Evolutionary conservation across 257 asterid species (phyloP).

Genomic region (Perilla frutescens): DNA sequence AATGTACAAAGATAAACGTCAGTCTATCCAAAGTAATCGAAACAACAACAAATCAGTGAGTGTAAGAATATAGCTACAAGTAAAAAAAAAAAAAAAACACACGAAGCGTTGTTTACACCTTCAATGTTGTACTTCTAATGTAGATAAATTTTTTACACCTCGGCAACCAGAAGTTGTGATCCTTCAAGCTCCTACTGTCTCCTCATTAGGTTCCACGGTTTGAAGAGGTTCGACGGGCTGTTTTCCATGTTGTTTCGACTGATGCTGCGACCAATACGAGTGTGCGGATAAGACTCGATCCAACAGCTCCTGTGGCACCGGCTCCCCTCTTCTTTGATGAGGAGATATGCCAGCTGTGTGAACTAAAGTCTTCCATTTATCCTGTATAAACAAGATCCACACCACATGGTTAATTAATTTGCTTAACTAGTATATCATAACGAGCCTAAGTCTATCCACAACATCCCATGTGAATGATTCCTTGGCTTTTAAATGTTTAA

Average conservation of each 20-base stretch:
- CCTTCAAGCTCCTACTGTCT: conserved; percentile 46
- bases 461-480: conserved; percentile 43
- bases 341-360: conserved; percentile 94
- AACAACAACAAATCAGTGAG: conserved; percentile 50
- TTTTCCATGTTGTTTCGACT: conserved; percentile 67
- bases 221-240: conserved; percentile 45
- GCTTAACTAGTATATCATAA: neutral
- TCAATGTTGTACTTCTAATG: conserved; percentile 33
- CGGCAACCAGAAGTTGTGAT: conserved; percentile 21
- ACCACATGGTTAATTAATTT: conserved; percentile 20
- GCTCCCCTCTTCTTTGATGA: conserved; percentile 90
- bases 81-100: conserved; percentile 4
- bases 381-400: conserved; percentile 51
- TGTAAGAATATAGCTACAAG: conserved; percentile 34
- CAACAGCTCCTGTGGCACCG: conserved; percentile 89
- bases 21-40: conserved; percentile 39
- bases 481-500: conserved; percentile 37
- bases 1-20: conserved; percentile 37
- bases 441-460: conserved; percentile 14
- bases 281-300: conserved; percentile 79
- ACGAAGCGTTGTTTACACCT: neutral
- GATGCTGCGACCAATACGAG: conserved; percentile 76
- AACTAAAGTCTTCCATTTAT: conserved; percentile 93
- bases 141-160: conserved; percentile 42
- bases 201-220: conserved; percentile 35